Conservation (phyloP, 345 rosid genomes). For the Citrus inodora region DNA sequence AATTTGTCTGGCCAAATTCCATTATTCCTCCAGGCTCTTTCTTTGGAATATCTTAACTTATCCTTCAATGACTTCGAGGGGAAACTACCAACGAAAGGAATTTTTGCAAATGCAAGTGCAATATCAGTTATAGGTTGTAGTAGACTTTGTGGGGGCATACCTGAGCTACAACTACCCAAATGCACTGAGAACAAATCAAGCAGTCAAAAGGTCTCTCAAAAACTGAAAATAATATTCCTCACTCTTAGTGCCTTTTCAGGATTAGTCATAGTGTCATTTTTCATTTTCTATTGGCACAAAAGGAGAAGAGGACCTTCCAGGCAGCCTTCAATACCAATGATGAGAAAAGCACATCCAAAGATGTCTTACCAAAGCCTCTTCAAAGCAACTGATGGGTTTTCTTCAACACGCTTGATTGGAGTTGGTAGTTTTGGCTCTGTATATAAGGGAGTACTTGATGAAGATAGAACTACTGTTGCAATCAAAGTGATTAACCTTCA, state of each 20-base stretch:
- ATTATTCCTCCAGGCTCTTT: not conserved
- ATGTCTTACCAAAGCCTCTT: not conserved
- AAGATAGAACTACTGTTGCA: not conserved
- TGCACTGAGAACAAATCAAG: slow-evolving; percentile 3
- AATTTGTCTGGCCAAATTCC: slow-evolving; percentile 20
- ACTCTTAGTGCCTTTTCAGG: not conserved
- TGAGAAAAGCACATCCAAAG: not conserved
- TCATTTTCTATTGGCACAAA: not conserved
- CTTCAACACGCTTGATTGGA: not conserved
- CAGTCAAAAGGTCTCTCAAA: not conserved
- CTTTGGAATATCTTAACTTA: slow-evolving; percentile 14
- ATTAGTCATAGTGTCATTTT: not conserved
- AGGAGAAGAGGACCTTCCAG: not conserved
- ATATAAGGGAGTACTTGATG: not conserved
- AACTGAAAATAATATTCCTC: slow-evolving; percentile 2
- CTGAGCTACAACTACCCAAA: not conserved
- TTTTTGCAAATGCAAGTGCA: slow-evolving; percentile 17
- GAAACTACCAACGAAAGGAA: slow-evolving; percentile 20
- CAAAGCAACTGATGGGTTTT: slow-evolving; percentile 10
- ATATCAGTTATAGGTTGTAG: slow-evolving; percentile 14
- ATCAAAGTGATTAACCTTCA: slow-evolving; percentile 19
- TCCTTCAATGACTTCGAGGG: slow-evolving; percentile 26
- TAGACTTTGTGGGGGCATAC: slow-evolving; percentile 22
- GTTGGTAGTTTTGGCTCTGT: slow-evolving; percentile 2
- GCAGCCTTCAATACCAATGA: too few relatives aligned